A percentile compares a stretch with the other conserved stretches of the same genome.
phyloP scores from a whole-genome alignment of 2,329 filamentous ascomycete species.

The Verticillium nubilum region DNA sequence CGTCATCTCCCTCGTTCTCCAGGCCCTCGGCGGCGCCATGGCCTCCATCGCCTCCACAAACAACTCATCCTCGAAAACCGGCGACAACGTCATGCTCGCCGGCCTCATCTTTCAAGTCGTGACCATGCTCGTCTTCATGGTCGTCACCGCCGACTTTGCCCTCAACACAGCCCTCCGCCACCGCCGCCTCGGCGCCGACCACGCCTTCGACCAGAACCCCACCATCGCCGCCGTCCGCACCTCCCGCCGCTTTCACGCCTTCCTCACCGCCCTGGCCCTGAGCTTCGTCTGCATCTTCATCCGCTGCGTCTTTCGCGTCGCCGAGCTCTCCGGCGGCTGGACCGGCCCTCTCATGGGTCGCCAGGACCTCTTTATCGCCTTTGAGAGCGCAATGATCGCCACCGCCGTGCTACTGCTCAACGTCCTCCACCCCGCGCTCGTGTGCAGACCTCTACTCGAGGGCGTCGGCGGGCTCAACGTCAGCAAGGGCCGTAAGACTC shows the following conservation, averaged over 20 bases:
- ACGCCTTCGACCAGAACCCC: constrained; percentile 31
- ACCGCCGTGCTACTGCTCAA: constrained; percentile 40
- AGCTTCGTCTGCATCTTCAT: constrained; percentile 60
- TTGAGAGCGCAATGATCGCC: constrained; percentile 50
- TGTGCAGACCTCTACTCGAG: constrained; percentile 21
- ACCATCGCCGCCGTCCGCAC: constrained; percentile 28
- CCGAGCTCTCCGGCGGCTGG: constrained; percentile 62
- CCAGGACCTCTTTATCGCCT: constrained; percentile 50
- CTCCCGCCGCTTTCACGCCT: constrained; percentile 43
- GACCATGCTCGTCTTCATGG: constrained; percentile 50
- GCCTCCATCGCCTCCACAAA: constrained; percentile 36
- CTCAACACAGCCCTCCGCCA: constrained; percentile 30
- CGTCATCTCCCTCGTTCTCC: constrained; percentile 53
- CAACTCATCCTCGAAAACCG: constrained; percentile 27
- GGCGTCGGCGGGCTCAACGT: constrained; percentile 7
- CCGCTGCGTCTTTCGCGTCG: constrained; percentile 57
- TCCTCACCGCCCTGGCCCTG: constrained; percentile 48
- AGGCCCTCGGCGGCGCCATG: constrained; percentile 54
- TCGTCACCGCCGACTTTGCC: constrained; percentile 44
- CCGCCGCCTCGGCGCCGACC: constrained; percentile 23
- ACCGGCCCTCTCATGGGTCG: constrained; percentile 49
- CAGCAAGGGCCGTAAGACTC: neutral
- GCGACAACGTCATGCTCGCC: constrained; percentile 61
- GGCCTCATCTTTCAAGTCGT: constrained; percentile 57
- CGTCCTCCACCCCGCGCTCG: constrained; percentile 34